These are phyloP conservation scores for Solanum sejunctum DNA, from an alignment of 257 asterid genomes.

Conservation along the genomic window DNA sequence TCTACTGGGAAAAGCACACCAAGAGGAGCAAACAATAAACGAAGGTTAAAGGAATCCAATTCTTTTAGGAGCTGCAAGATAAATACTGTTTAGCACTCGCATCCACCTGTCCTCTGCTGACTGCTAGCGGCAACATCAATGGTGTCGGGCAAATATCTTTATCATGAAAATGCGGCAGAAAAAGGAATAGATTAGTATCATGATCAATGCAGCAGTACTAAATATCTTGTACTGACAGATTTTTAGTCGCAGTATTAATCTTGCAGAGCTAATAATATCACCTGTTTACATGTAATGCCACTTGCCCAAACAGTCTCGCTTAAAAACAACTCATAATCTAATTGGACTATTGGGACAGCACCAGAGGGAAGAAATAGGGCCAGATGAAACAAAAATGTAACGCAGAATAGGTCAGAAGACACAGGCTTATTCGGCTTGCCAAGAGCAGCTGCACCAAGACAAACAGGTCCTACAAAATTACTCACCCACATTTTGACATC, in stretches of 20 bases:
- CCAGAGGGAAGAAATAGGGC: neutral
- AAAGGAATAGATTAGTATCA: neutral
- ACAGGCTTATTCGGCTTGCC: neutral
- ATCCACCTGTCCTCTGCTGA: slow-evolving; percentile 67
- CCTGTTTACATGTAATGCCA: neutral
- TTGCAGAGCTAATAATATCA: neutral
- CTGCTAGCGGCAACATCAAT: slow-evolving; percentile 67
- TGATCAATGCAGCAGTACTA: neutral
- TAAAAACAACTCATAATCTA: neutral
- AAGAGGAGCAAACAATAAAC: neutral
- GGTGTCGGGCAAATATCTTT: slow-evolving; percentile 88
- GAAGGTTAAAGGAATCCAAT: neutral
- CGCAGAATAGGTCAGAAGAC: neutral
- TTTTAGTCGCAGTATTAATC: neutral
- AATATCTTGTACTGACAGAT: neutral
- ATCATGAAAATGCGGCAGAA: neutral
- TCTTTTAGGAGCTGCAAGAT: neutral
- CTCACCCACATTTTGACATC: neutral
- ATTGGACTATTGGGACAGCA: neutral
- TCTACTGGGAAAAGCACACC: neutral
- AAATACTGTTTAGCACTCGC: slow-evolving; percentile 41
- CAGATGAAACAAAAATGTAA: neutral
- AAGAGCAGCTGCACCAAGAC: neutral
- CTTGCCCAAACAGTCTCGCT: neutral
- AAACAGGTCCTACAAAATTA: neutral